Conservation (phyloP, 2,329 filamentous ascomycete genomes). For the Aspergillus aculeatus region DNA sequence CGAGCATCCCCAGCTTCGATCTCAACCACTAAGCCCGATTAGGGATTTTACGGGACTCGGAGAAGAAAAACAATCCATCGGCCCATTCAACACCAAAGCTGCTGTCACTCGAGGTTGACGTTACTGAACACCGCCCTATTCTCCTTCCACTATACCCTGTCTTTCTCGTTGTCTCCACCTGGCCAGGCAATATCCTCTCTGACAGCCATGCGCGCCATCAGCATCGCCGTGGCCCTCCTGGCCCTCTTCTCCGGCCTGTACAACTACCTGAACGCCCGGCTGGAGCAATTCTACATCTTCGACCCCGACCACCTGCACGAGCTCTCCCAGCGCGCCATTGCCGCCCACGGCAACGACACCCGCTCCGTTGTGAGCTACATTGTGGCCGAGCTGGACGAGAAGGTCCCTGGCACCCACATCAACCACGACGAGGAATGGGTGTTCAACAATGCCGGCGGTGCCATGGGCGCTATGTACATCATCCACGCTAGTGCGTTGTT, state of each 20-base stretch:
- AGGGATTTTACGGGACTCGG: not conserved
- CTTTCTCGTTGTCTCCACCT: slow-evolving; percentile 1
- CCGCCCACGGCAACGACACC: slow-evolving; percentile 72
- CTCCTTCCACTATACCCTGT: not conserved
- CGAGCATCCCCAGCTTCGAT: not conserved
- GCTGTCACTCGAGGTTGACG: not conserved
- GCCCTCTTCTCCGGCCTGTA: slow-evolving; percentile 38
- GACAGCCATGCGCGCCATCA: slow-evolving; percentile 28
- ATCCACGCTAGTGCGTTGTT: slow-evolving; percentile 71
- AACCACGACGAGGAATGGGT: slow-evolving; percentile 79
- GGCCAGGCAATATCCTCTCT: not conserved
- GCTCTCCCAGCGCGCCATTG: slow-evolving; percentile 65
- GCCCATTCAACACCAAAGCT: not conserved
- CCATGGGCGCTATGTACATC: slow-evolving; percentile 90
- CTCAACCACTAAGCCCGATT: not conserved
- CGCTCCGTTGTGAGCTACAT: slow-evolving; percentile 67
- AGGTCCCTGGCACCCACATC: slow-evolving; percentile 51
- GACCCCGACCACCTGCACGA: slow-evolving; percentile 66
- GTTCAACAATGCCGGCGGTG: slow-evolving; percentile 88
- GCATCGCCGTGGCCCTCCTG: slow-evolving; percentile 34
- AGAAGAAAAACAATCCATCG: not conserved
- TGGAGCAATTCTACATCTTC: slow-evolving; percentile 70
- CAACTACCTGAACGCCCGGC: slow-evolving; percentile 38
- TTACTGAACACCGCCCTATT: not conserved
- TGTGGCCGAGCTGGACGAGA: slow-evolving; percentile 62